Evolutionary conservation across 108 stramenopile species (phyloP), one percentile per base, ranked within the genome.

Genomic region (Fistulifera solaris): DNA sequence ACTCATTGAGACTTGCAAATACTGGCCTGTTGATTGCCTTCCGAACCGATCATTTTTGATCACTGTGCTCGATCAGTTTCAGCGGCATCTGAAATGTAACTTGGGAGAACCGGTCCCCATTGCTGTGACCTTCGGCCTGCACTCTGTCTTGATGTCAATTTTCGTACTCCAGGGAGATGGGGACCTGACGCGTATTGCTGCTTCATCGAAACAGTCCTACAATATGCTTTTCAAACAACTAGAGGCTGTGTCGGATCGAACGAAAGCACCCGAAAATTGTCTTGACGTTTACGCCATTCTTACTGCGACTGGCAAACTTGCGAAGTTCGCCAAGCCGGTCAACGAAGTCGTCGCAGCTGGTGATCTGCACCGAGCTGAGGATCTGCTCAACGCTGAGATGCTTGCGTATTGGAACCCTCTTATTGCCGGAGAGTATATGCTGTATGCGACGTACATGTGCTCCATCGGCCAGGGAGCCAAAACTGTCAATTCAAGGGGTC

Each of bases 141-240:
- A 58, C 17, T 41, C 57, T 15, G 44, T 58, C 2, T 42, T 58
- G 39, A 58, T 42, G 10, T 44, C 57, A 7, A 45, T 58, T 6
- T 22, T 58, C 12, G 57, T 45, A 7, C 15, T 58, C 2, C 57
- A 58, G 27, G 57, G 57, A 58, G 8, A 35, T 8, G 31, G 31
- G 5, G 44, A 58, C 40, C 6, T 58, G 25, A 10, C 14, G 3
- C 41, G 43, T 2, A 10, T 58, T 16, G 41, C 18, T 26, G 42
- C 45, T 2, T 3, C 1, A 2, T 15, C 42, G 17, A 45, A 58
- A n/a, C 17, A 43, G 40, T 43, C 57, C n/a, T 45, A 45, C 57
- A 13, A 38, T 14, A 58, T 26, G 17, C n/a, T 58, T 2, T 58
- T 58, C 38, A 5, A 24, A 14, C 53, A 54, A 17, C 49, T 50